Conservation (phyloP, 257 asterid species). For the Scutellaria baicalensis region DNA sequence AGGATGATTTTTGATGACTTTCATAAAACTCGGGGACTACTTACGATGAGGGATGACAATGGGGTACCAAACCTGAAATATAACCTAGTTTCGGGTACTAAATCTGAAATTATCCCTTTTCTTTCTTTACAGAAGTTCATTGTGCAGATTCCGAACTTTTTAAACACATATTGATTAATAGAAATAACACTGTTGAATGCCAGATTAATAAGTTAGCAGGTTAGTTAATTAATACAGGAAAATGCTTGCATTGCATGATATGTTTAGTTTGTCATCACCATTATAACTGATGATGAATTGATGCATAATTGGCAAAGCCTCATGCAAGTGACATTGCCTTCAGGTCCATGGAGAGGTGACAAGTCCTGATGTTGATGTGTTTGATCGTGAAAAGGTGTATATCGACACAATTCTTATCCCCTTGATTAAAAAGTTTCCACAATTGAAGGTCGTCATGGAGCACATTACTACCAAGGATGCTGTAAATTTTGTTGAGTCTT, state of each 20-base stretch:
- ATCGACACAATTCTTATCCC: conserved; percentile 70
- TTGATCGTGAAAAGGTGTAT: conserved; percentile 91
- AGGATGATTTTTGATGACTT: no score
- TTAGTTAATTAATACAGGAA: not conserved
- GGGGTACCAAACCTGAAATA: no score
- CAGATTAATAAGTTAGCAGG: not conserved
- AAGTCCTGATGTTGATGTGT: conserved; percentile 67
- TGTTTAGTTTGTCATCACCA: not conserved
- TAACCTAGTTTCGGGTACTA: no score
- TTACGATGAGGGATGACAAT: no score
- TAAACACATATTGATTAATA: not conserved
- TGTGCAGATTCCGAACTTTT: not conserved
- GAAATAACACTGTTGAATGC: not conserved
- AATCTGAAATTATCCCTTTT: no score
- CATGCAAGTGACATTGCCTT: conserved; percentile 1
- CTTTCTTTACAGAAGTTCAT: not conserved
- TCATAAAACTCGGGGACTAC: no score
- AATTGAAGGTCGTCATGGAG: conserved; percentile 88
- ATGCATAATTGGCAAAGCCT: not conserved
- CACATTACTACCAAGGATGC: conserved; percentile 92
- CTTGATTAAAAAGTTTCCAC: conserved; percentile 61
- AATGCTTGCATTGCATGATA: not conserved
- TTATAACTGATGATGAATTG: not conserved
- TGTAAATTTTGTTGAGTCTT: conserved; percentile 71
- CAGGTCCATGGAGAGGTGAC: conserved; percentile 99